Evolutionary conservation across 331 rosid genomes (phyloP).

Genomic region (Arachis monticola): DNA sequence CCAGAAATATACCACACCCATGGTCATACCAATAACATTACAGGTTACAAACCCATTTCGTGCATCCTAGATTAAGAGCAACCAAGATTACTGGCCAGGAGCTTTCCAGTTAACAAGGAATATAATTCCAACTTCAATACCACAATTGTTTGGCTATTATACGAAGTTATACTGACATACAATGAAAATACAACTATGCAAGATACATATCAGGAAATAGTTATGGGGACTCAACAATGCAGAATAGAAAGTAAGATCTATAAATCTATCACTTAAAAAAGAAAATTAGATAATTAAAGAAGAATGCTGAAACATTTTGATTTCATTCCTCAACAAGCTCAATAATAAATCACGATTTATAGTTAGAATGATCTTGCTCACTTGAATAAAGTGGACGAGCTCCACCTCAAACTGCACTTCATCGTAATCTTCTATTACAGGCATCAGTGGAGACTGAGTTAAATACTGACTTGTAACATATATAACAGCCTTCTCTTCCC

Average conservation of each 20-base stretch:
- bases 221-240: conserved; percentile 10
- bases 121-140: background rate
- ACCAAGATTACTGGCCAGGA: background rate
- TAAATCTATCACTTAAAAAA: conserved; percentile 5
- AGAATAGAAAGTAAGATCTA: conserved; percentile 18
- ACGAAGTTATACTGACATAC: background rate
- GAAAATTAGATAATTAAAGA: conserved; percentile 11
- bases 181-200: conserved; percentile 18
- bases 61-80: background rate
- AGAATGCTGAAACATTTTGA: conserved; percentile 12
- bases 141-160: conserved; percentile 6
- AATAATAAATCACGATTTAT: conserved; percentile 31
- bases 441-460: conserved; percentile 73
- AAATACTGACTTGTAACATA: conserved; percentile 74
- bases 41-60: background rate
- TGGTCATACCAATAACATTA: background rate
- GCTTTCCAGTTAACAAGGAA: conserved; percentile 7
- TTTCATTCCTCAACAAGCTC: conserved; percentile 20
- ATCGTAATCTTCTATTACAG: conserved; percentile 65
- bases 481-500: conserved; percentile 86
- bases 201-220: conserved; percentile 8
- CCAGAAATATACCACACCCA: background rate
- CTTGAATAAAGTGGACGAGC: conserved; percentile 93
- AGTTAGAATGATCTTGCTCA: conserved; percentile 43
- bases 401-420: conserved; percentile 94